These are phyloP conservation scores for Colletotrichum sp. DNA, from an alignment of 2,329 filamentous ascomycete genomes.

Conservation along the genomic window DNA sequence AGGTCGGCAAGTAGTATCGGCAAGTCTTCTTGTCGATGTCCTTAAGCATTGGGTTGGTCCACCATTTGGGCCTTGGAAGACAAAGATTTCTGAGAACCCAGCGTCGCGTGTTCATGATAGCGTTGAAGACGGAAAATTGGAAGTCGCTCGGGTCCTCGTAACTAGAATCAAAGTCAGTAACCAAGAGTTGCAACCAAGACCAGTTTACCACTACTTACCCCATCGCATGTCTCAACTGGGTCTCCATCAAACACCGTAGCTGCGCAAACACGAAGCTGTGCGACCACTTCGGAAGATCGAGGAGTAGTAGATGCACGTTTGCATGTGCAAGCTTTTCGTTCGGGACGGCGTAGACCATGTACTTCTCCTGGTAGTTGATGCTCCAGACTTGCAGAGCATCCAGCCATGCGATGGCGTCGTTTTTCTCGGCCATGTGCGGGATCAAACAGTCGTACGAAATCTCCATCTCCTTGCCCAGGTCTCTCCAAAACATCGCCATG, in stretches of 20 bases:
- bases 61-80: conserved; percentile 47
- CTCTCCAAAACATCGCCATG: conserved; percentile 62
- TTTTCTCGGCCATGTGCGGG: conserved; percentile 42
- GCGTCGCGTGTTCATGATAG: conserved; percentile 45
- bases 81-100: conserved; percentile 51
- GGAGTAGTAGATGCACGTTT: background rate
- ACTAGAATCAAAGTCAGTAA: background rate
- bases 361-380: conserved; percentile 49
- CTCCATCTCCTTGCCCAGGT: conserved; percentile 59
- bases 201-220: background rate
- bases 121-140: background rate
- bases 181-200: background rate
- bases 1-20: conserved; percentile 43
- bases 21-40: conserved; percentile 41
- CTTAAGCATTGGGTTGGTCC: conserved; percentile 30
- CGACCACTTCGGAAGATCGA: background rate
- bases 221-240: background rate
- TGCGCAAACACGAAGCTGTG: background rate
- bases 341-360: conserved; percentile 45
- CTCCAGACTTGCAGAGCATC: conserved; percentile 57
- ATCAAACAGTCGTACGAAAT: conserved; percentile 52
- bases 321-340: conserved; percentile 7
- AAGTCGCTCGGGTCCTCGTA: background rate
- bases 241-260: conserved; percentile 2
- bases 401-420: conserved; percentile 57